These are phyloP conservation scores for Datisca glomerata DNA, from an alignment of 306 rosid species.

Conservation along the genomic window DNA sequence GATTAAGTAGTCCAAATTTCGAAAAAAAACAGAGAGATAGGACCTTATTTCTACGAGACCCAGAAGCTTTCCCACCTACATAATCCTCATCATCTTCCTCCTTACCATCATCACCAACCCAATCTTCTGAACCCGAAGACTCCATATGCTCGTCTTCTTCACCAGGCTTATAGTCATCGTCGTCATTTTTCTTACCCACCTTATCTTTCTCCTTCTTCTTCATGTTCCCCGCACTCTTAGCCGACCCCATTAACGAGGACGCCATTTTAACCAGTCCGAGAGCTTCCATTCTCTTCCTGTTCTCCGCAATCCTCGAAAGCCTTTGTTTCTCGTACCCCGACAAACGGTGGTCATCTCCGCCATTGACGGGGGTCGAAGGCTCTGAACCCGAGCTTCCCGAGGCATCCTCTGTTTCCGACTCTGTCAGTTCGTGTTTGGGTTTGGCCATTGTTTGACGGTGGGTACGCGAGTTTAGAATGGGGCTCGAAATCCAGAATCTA, in stretches of 20 bases:
- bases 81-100: slow-evolving; percentile 26
- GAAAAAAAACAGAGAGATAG: not conserved
- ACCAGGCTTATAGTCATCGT: slow-evolving; percentile 54
- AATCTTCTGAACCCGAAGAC: slow-evolving; percentile 26
- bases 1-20: too few species aligned
- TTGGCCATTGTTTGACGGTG: too few species aligned
- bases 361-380: slow-evolving; percentile 8
- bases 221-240: slow-evolving; percentile 12
- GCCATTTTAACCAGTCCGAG: slow-evolving; percentile 53
- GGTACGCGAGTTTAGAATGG: too few species aligned
- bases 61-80: slow-evolving; percentile 18
- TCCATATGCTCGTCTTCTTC: slow-evolving; percentile 8
- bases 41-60: slow-evolving; percentile 43
- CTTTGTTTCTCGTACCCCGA: slow-evolving; percentile 69
- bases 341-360: slow-evolving; percentile 1
- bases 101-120: slow-evolving; percentile 13
- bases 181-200: slow-evolving; percentile 21
- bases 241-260: slow-evolving; percentile 30
- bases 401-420: slow-evolving; percentile 25
- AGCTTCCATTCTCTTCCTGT: slow-evolving; percentile 69
- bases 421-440: slow-evolving; percentile 15
- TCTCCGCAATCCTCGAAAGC: slow-evolving; percentile 60
- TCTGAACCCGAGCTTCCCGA: slow-evolving; percentile 20
- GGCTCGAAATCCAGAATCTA: too few species aligned
- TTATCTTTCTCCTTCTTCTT: slow-evolving; percentile 34